Evolutionary conservation across 2,329 filamentous ascomycete species (phyloP).

Genomic region (Fusarium tricinctum): DNA sequence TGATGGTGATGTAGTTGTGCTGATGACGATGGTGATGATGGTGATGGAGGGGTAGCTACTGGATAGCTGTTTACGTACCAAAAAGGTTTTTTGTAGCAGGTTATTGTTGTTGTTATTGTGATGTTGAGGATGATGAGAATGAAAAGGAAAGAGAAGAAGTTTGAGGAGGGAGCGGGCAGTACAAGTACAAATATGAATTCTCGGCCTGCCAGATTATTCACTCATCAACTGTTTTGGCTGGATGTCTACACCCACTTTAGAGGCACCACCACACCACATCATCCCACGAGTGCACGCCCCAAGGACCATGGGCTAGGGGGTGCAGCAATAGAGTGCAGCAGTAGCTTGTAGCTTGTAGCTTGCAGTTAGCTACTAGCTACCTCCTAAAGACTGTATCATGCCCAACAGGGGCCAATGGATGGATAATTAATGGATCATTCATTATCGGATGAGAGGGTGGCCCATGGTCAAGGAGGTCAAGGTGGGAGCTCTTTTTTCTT

Average conservation of each 20-base stretch:
- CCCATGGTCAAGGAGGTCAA: no score
- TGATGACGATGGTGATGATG: conserved; percentile 10
- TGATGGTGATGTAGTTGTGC: conserved; percentile 25
- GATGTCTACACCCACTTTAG: conserved; percentile 16
- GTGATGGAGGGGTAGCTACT: conserved; percentile 28
- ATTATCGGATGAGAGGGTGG: conserved; percentile 41
- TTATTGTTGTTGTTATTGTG: conserved; percentile 25
- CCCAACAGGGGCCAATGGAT: conserved; percentile 15
- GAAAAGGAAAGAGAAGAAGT: conserved; percentile 28
- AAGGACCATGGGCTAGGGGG: conserved; percentile 8
- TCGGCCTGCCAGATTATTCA: conserved; percentile 42
- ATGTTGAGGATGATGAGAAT: conserved; percentile 41
- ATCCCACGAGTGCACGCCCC: conserved; percentile 38
- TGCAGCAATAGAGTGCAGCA: no score
- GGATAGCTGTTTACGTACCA: conserved; percentile 21
- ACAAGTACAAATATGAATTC: conserved; percentile 45
- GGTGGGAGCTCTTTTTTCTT: conserved; percentile 13
- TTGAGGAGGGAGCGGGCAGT: conserved; percentile 37
- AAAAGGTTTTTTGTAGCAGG: conserved; percentile 14
- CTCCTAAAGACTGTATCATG: not conserved
- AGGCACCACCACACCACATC: conserved; percentile 32
- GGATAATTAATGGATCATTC: conserved; percentile 3
- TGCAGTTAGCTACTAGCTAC: no score
- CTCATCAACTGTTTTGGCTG: conserved; percentile 3
- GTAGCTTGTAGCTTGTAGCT: not conserved